phyloP scores from a whole-genome alignment of 352 stramenopile species.

The Blastocystis sp. region DNA sequence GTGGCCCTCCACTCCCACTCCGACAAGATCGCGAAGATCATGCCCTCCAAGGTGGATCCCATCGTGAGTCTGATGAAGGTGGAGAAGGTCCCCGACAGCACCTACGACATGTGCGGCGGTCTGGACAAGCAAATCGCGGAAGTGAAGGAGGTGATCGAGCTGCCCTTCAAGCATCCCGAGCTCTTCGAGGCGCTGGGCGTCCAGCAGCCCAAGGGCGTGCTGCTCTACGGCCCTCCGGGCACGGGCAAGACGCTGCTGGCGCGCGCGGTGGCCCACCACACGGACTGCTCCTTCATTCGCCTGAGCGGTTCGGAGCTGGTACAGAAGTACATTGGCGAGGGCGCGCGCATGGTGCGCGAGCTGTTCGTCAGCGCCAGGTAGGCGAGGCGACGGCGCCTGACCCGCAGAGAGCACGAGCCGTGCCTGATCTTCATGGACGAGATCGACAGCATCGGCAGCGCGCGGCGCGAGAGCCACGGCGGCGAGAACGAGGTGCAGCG shows the following conservation, averaged over 20 bases:
- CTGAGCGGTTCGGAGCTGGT: slow-evolving; percentile 96
- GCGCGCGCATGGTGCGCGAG: slow-evolving; percentile 96
- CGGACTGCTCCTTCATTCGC: slow-evolving; percentile 99
- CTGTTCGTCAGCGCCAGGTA: slow-evolving; percentile 96
- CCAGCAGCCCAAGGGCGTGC: slow-evolving; percentile 88
- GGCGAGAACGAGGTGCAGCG: slow-evolving; percentile 97
- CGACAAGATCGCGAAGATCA: slow-evolving; percentile 98
- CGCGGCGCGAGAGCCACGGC: slow-evolving; percentile 83
- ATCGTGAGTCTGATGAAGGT: slow-evolving; percentile 90
- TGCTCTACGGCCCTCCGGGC: slow-evolving; percentile 92
- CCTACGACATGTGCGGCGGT: slow-evolving; percentile 99
- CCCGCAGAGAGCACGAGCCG: slow-evolving; percentile 84
- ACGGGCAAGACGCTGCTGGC: slow-evolving; percentile 97
- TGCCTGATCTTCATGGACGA: slow-evolving; percentile 99
- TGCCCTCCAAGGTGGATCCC: slow-evolving; percentile 94
- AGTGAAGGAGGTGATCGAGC: slow-evolving; percentile 99
- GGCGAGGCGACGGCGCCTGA: slow-evolving; percentile 42
- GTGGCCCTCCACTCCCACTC: slow-evolving; percentile 97
- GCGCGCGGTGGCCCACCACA: slow-evolving; percentile 96
- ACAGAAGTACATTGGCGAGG: slow-evolving; percentile 99
- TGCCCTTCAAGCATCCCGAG: slow-evolving; percentile 99
- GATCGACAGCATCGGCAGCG: slow-evolving; percentile 96
- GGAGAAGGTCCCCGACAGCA: slow-evolving; percentile 98
- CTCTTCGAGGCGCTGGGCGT: slow-evolving; percentile 97
- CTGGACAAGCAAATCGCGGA: slow-evolving; percentile 98